A percentile compares a stretch with the other conserved stretches of the same genome.
Conservation (phyloP, 371 early-diverging fungal genomes). For the Apophysomyces ossiformis region DNA sequence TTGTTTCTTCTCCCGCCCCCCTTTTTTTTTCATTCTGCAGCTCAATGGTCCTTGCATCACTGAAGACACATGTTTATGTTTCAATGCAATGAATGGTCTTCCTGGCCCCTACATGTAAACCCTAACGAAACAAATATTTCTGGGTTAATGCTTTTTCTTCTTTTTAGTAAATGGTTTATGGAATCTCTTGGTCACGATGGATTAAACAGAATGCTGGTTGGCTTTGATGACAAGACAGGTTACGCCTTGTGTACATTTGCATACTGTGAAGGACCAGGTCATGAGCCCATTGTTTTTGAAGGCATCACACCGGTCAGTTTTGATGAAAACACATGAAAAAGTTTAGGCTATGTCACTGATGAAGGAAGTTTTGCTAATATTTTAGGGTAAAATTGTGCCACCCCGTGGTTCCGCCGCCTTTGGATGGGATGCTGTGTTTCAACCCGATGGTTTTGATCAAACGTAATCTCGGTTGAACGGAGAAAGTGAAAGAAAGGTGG, state of each 20-base stretch:
- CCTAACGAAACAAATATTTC: conserved; percentile 8
- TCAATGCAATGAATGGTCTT: conserved; percentile 90
- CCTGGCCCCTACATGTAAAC: conserved; percentile 89
- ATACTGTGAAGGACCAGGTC: conserved; percentile 81
- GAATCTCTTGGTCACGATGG: conserved; percentile 80
- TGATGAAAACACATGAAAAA: background rate
- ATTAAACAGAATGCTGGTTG: conserved; percentile 82
- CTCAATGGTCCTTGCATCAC: conserved; percentile 85
- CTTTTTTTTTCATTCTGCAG: conserved; percentile 36
- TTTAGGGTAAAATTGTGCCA: conserved; percentile 83
- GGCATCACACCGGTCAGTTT: conserved; percentile 73
- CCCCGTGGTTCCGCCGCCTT: conserved; percentile 86
- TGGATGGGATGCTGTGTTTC: conserved; percentile 97
- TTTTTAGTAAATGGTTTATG: conserved; percentile 91
- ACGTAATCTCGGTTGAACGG: conserved; percentile 52
- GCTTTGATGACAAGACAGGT: conserved; percentile 86
- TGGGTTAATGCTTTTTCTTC: background rate
- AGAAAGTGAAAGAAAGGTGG: background rate
- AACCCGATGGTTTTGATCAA: conserved; percentile 80
- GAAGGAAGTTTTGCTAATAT: background rate
- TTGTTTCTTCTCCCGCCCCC: too few species aligned
- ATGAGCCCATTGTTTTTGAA: conserved; percentile 90
- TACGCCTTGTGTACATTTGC: conserved; percentile 93
- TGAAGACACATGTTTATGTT: conserved; percentile 95
- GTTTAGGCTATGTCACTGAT: background rate